These are phyloP conservation scores for Hyphopichia wangnamkhiaoensis DNA, from an alignment of 1,139 yeast genomes.

Conservation along the genomic window DNA sequence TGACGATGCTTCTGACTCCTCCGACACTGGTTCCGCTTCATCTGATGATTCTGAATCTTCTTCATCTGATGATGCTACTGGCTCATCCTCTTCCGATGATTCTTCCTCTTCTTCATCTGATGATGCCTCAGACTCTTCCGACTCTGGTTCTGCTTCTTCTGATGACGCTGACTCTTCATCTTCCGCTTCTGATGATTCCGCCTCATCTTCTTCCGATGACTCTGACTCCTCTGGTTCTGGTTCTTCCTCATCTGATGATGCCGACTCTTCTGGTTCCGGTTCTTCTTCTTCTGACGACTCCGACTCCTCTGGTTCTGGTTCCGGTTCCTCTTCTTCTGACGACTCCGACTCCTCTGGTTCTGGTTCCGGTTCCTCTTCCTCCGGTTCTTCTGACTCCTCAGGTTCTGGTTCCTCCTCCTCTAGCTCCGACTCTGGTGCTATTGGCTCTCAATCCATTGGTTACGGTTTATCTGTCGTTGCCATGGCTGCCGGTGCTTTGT, in stretches of 20 bases:
- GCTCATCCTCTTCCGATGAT: conserved; percentile 6
- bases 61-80: conserved; percentile 9
- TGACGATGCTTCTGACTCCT: conserved; percentile 2
- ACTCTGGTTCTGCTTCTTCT: conserved; percentile 6
- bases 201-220: conserved; percentile 5
- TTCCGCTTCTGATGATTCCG: conserved; percentile 9
- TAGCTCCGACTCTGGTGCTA: conserved; percentile 8
- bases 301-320: conserved; percentile 6
- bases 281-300: conserved; percentile 7
- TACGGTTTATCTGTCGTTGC: conserved; percentile 24
- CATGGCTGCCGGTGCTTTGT: conserved; percentile 25
- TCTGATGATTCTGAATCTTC: conserved; percentile 10
- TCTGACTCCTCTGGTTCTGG: conserved; percentile 5
- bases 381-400: neutral
- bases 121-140: too few relatives aligned
- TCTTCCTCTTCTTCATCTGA: conserved; percentile 8
- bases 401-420: conserved; percentile 5
- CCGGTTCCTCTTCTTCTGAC: conserved; percentile 6
- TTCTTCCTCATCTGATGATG: conserved; percentile 6
- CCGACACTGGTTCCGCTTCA: conserved; percentile 4
- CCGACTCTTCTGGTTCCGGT: conserved; percentile 6
- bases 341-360: conserved; percentile 6
- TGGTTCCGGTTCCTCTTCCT: conserved; percentile 3
- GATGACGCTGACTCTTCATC: conserved; percentile 5
- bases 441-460: conserved; percentile 13